phyloP scores from a whole-genome alignment of 2,329 filamentous ascomycete species.

The Chrysoporthe austroafricana region DNA sequence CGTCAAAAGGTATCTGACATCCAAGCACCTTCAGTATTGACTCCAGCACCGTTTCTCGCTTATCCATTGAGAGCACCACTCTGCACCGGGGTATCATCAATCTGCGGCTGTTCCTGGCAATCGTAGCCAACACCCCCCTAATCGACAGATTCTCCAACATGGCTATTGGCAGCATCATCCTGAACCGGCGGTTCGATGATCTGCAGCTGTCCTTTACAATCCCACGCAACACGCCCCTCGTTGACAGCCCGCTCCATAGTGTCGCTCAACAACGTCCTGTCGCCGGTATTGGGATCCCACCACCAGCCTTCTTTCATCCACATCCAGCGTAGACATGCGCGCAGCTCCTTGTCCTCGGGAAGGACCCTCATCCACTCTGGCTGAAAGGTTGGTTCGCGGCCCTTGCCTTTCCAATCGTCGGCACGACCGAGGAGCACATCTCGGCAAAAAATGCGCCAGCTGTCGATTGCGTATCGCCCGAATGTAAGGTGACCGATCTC shows the following conservation, averaged over 20 bases:
- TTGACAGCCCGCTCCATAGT: slow-evolving; percentile 61
- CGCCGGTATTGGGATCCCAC: slow-evolving; percentile 76
- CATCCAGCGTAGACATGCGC: slow-evolving; percentile 84
- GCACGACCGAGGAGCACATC: slow-evolving; percentile 73
- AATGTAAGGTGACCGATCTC: slow-evolving; percentile 86
- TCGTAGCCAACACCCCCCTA: neutral
- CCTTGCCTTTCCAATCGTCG: slow-evolving; percentile 66
- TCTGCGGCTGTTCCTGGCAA: neutral
- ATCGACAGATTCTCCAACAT: neutral
- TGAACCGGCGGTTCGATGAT: slow-evolving; percentile 40
- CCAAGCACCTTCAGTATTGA: neutral
- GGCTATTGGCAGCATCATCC: slow-evolving; percentile 6
- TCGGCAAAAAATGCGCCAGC: slow-evolving; percentile 91
- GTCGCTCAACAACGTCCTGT: slow-evolving; percentile 55
- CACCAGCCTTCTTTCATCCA: slow-evolving; percentile 70
- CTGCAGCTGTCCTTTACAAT: slow-evolving; percentile 51
- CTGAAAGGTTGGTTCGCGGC: slow-evolving; percentile 61
- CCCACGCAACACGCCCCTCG: slow-evolving; percentile 60
- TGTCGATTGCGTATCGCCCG: slow-evolving; percentile 82
- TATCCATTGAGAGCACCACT: neutral
- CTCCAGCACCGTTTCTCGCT: neutral
- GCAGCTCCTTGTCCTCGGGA: slow-evolving; percentile 85
- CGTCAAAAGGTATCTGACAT: neutral
- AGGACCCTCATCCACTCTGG: slow-evolving; percentile 90
- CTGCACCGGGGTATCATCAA: neutral